These are phyloP conservation scores for Tausonia pullulans DNA, from an alignment of 1,284 basidiomycete species.

Conservation along the genomic window DNA sequence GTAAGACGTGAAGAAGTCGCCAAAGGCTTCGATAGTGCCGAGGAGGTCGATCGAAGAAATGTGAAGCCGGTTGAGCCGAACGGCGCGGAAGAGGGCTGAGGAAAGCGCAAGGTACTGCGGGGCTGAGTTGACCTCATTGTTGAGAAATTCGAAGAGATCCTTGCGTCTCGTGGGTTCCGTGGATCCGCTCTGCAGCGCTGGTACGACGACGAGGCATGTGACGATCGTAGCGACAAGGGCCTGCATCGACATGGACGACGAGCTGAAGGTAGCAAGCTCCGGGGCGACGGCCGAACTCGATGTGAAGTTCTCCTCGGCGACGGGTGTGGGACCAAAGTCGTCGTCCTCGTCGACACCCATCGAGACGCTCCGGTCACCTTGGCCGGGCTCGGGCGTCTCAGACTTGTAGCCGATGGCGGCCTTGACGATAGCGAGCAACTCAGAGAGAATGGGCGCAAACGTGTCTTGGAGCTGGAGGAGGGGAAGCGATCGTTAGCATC, in stretches of 20 bases:
- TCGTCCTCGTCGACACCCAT: conserved; percentile 40
- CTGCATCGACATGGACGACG: conserved; percentile 23
- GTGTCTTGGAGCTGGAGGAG: conserved; percentile 9
- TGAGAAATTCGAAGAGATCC: conserved; percentile 7
- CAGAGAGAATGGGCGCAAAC: background rate
- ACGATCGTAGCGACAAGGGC: conserved; percentile 17
- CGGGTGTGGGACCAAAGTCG: conserved; percentile 52
- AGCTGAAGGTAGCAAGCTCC: too few species aligned
- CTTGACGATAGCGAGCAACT: background rate
- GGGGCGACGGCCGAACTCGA: too few species aligned
- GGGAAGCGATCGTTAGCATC: background rate
- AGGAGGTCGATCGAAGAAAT: conserved; percentile 39
- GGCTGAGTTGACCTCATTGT: too few species aligned
- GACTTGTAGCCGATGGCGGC: background rate
- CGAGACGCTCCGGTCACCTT: background rate
- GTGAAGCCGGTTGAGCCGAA: conserved; percentile 44
- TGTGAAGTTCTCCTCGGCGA: conserved; percentile 26
- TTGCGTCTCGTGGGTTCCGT: background rate
- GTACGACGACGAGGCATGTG: conserved; percentile 1
- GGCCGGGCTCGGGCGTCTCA: background rate
- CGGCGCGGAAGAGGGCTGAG: conserved; percentile 38
- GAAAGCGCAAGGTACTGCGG: conserved; percentile 38
- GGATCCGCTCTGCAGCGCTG: background rate
- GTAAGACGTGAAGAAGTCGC: conserved; percentile 47
- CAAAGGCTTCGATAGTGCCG: conserved; percentile 41